Conservation (phyloP, 257 asterid species). For the Knoxia roxburghii region DNA sequence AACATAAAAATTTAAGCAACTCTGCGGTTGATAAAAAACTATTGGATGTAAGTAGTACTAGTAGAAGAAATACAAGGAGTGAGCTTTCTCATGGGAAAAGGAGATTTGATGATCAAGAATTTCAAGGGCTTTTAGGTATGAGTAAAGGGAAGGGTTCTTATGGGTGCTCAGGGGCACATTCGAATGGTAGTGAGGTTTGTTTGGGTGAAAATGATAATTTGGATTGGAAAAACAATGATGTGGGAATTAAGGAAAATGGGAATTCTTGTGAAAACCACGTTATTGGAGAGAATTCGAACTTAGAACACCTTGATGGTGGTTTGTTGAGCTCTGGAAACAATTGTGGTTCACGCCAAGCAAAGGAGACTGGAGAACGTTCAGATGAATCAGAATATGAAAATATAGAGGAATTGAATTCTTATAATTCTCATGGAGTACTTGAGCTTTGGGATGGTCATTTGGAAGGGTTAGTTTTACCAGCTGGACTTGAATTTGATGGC, state of each 20-base stretch:
- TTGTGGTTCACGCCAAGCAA: constrained; percentile 12
- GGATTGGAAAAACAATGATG: constrained; percentile 1
- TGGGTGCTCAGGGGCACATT: constrained; percentile 28
- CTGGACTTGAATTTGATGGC: constrained; percentile 23
- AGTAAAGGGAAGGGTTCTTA: constrained; percentile 18
- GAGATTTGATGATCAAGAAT: not conserved
- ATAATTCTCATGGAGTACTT: constrained; percentile 5
- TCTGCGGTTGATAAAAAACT: constrained; percentile 33
- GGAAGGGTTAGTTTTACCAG: constrained; percentile 16
- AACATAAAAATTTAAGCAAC: constrained; percentile 27
- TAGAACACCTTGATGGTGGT: constrained; percentile 15
- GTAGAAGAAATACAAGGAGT: constrained; percentile 17
- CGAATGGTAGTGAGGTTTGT: constrained; percentile 22
- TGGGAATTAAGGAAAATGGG: constrained; percentile 19
- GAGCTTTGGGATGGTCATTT: constrained; percentile 16
- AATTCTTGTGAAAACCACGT: constrained; percentile 17
- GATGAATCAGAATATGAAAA: not conserved
- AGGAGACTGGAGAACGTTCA: constrained; percentile 17
- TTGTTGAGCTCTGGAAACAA: constrained; percentile 7
- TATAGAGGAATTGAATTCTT: constrained; percentile 20
- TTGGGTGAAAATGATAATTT: constrained; percentile 28
- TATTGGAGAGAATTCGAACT: constrained; percentile 15
- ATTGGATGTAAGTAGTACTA: constrained; percentile 25
- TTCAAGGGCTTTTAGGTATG: not conserved
- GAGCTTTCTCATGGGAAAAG: constrained; percentile 28